phyloP scores from a whole-genome alignment of 2,329 filamentous ascomycete genomes.

The Trichoderma citrinoviride region DNA sequence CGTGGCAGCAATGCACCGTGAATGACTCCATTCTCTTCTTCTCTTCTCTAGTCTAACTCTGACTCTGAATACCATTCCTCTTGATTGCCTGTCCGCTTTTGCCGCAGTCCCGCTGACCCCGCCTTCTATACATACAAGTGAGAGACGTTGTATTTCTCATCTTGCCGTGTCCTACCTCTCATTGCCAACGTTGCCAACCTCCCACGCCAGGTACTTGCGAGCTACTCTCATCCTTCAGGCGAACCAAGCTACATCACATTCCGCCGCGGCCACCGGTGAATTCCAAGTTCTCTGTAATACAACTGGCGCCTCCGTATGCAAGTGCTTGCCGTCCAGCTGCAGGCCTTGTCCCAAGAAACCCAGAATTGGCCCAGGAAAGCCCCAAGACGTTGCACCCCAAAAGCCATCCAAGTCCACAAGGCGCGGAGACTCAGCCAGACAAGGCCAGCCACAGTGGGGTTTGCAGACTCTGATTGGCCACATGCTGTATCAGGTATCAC shows the following conservation, averaged over 20 bases:
- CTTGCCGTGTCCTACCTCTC: too few species aligned
- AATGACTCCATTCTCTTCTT: not conserved
- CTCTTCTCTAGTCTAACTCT: not conserved
- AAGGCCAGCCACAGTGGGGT: constrained; percentile 14
- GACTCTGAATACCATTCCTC: not conserved
- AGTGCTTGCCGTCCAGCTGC: constrained; percentile 8
- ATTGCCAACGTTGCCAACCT: too few species aligned
- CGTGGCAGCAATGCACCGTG: not conserved
- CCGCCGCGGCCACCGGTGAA: too few species aligned
- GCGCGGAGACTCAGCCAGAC: not conserved
- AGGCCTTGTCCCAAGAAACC: constrained; percentile 1
- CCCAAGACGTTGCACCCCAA: constrained; percentile 6
- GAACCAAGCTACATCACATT: too few species aligned
- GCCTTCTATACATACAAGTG: too few species aligned
- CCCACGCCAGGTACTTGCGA: too few species aligned
- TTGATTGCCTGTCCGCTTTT: too few species aligned
- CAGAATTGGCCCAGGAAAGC: not conserved
- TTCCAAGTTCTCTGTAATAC: not conserved
- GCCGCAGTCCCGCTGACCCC: too few species aligned
- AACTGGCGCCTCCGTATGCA: constrained; percentile 6
- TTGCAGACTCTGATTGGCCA: not conserved
- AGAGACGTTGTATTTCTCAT: too few species aligned
- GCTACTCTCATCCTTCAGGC: too few species aligned
- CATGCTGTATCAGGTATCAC: not conserved
- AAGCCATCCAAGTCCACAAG: not conserved